Evolutionary conservation across 2,329 filamentous ascomycete genomes (phyloP).

Genomic region (Nemania abortiva): DNA sequence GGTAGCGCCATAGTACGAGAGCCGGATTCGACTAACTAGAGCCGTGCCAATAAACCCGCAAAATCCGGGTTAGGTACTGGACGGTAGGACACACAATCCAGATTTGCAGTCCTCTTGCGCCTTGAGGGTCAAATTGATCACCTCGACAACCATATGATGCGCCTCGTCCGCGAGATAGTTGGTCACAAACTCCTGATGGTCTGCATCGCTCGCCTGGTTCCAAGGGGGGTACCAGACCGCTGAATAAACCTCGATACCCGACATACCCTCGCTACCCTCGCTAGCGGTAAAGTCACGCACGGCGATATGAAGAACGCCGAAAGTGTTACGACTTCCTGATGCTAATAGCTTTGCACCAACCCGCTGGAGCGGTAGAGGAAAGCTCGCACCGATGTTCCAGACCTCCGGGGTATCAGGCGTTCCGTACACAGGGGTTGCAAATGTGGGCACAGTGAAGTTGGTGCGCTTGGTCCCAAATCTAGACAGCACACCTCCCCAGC

Average conservation of each 20-base stretch:
- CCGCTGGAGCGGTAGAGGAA: conserved; percentile 31
- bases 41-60: background rate
- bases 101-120: conserved; percentile 37
- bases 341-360: conserved; percentile 34
- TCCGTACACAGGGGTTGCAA: conserved; percentile 35
- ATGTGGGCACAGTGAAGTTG: conserved; percentile 39
- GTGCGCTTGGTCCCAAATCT: conserved; percentile 35
- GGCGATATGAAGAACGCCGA: conserved; percentile 40
- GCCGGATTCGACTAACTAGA: background rate
- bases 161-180: conserved; percentile 38
- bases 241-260: conserved; percentile 39
- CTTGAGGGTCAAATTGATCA: conserved; percentile 39
- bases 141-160: conserved; percentile 43
- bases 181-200: conserved; percentile 27
- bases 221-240: conserved; percentile 41
- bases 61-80: background rate
- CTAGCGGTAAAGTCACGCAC: conserved; percentile 37
- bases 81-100: conserved; percentile 31
- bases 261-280: conserved; percentile 26
- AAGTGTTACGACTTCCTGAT: conserved; percentile 24
- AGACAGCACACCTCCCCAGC: conserved; percentile 39
- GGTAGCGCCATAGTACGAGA: too few relatives aligned
- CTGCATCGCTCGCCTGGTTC: conserved; percentile 26
- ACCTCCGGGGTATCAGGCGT: conserved; percentile 29
- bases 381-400: conserved; percentile 32